Evolutionary conservation across 805 yeast genomes (phyloP).

Genomic region (Pichia scutulata): DNA sequence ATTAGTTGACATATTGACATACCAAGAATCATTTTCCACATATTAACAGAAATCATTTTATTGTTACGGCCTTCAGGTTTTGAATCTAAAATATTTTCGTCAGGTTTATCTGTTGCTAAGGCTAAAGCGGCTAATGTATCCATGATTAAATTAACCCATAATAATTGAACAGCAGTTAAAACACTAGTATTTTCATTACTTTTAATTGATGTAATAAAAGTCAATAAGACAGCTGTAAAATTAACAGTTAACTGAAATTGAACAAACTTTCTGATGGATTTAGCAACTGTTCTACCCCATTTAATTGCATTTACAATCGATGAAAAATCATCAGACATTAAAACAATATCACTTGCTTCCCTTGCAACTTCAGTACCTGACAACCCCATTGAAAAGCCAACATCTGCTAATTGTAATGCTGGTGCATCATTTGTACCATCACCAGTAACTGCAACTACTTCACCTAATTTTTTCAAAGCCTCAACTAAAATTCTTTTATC

Average conservation of each 20-base stretch:
- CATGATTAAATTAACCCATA: constrained; percentile 98
- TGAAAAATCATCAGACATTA: constrained; percentile 91
- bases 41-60: constrained; percentile 78
- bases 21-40: constrained; percentile 98
- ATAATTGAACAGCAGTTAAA: constrained; percentile 90
- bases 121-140: constrained; percentile 98
- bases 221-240: constrained; percentile 89
- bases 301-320: constrained; percentile 94
- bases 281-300: constrained; percentile 97
- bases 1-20: constrained; percentile 73
- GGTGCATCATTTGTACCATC: constrained; percentile 99
- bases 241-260: constrained; percentile 97
- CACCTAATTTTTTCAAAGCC: constrained; percentile 69
- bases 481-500: constrained; percentile 86
- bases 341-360: constrained; percentile 96
- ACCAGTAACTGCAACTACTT: constrained; percentile 97
- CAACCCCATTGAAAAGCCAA: constrained; percentile 98
- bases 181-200: constrained; percentile 75
- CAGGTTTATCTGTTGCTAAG: constrained; percentile 95
- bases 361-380: constrained; percentile 98
- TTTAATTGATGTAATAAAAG: constrained; percentile 90
- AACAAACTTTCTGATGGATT: constrained; percentile 88
- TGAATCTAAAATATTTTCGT: constrained; percentile 65
- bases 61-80: constrained; percentile 77
- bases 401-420: constrained; percentile 92